phyloP scores from a whole-genome alignment of 2,329 filamentous ascomycete species.

The Aspergillus oerlinghausenensis region DNA sequence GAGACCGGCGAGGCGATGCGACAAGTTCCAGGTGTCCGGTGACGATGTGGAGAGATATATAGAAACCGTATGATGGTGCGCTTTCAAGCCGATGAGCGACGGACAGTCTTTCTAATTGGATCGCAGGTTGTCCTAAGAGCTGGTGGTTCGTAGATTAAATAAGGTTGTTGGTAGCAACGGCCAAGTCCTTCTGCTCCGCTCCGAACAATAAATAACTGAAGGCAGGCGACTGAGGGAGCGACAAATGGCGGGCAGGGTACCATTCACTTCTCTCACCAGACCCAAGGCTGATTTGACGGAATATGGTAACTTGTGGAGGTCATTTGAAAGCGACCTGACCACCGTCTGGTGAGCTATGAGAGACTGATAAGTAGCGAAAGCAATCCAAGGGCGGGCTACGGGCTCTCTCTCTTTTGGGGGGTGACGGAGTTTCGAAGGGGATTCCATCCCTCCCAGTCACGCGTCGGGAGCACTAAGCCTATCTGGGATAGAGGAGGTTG shows the following conservation, averaged over 20 bases:
- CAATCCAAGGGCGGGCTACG: slow-evolving; percentile 16
- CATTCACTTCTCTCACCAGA: slow-evolving; percentile 18
- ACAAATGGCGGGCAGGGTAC: slow-evolving; percentile 2
- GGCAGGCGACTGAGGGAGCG: slow-evolving; percentile 11
- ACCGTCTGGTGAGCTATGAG: slow-evolving; percentile 19
- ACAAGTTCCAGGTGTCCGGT: slow-evolving; percentile 13
- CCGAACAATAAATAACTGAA: slow-evolving; percentile 17
- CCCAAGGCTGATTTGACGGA: slow-evolving; percentile 11
- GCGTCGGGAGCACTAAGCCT: slow-evolving; percentile 36
- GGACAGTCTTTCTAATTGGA: neutral
- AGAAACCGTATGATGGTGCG: neutral
- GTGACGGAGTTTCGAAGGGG: slow-evolving; percentile 26
- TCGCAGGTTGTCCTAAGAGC: neutral
- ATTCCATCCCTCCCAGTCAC: slow-evolving; percentile 29
- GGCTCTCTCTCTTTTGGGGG: slow-evolving; percentile 12
- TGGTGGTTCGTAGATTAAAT: slow-evolving; percentile 1
- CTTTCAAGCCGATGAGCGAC: neutral
- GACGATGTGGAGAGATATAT: slow-evolving; percentile 9
- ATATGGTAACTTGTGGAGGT: slow-evolving; percentile 14
- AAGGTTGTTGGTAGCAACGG: slow-evolving; percentile 20
- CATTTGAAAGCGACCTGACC: slow-evolving; percentile 21
- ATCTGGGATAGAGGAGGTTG: slow-evolving; percentile 8
- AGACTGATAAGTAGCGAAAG: neutral
- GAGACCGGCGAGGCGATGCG: slow-evolving; percentile 13
- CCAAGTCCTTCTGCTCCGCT: slow-evolving; percentile 15